Conservation (phyloP, 345 rosid species). For the Pistacia atlantica region DNA sequence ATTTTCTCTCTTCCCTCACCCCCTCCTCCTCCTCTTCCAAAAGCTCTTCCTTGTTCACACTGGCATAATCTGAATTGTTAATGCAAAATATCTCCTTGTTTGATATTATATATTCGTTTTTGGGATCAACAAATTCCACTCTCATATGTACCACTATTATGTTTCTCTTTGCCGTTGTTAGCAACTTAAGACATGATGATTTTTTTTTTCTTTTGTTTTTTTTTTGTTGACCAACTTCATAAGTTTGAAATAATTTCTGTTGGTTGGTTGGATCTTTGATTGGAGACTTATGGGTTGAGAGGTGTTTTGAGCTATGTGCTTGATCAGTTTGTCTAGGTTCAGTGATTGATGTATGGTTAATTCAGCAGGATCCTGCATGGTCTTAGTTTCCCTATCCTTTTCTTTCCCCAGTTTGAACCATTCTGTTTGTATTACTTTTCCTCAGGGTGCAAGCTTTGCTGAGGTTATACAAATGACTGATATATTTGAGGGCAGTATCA, state of each 20-base stretch:
- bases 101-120: neutral
- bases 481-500: constrained; percentile 96
- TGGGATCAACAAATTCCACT: neutral
- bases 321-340: neutral
- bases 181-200: neutral
- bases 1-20: neutral
- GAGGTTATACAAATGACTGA: constrained; percentile 97
- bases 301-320: neutral
- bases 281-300: neutral
- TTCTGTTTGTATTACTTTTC: constrained; percentile 19
- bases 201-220: no score
- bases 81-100: neutral
- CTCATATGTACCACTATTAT: neutral
- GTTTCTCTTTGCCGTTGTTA: no score
- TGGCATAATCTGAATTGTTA: neutral
- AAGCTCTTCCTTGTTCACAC: neutral
- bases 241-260: neutral
- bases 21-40: neutral
- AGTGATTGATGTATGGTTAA: neutral
- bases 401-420: neutral
- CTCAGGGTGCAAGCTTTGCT: constrained; percentile 86
- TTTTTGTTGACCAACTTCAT: neutral
- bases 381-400: neutral
- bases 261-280: neutral
- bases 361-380: neutral